phyloP scores from a whole-genome alignment of 257 asterid species.

The Oldenlandia corymbosa region DNA sequence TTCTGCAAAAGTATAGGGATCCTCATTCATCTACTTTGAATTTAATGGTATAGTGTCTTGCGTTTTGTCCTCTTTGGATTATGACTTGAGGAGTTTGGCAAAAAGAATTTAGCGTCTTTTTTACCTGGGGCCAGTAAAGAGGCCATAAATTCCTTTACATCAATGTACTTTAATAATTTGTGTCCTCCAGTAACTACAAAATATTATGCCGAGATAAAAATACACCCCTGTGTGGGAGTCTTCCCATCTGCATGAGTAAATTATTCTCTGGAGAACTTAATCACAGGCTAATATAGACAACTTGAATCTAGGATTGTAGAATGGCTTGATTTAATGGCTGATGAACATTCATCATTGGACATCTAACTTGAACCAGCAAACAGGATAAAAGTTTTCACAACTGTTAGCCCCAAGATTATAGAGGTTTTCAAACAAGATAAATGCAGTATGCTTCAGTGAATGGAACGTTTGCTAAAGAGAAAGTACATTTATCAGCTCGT shows the following conservation, averaged over 20 bases:
- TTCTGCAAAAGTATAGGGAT: neutral
- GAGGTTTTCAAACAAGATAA: neutral
- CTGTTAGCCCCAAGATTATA: neutral
- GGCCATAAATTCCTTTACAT: neutral
- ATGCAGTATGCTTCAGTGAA: neutral
- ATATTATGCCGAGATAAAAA: neutral
- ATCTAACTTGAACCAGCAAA: neutral
- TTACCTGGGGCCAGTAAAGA: neutral
- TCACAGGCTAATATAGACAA: neutral
- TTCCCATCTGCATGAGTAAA: neutral
- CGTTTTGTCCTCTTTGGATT: neutral
- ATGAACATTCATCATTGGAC: neutral
- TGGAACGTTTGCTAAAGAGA: neutral
- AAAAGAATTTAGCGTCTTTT: neutral
- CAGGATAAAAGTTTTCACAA: no score
- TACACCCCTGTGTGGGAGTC: neutral
- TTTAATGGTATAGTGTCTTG: neutral
- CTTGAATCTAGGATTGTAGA: slow-evolving; percentile 1
- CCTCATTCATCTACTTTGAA: neutral
- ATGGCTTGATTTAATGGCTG: neutral
- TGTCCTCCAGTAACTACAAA: neutral
- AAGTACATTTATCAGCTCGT: neutral
- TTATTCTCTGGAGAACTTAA: neutral
- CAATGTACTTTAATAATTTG: neutral
- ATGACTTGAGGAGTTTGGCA: neutral